These are phyloP conservation scores for Cynanchum wilfordii DNA, from an alignment of 257 asterid genomes.

Conservation along the genomic window DNA sequence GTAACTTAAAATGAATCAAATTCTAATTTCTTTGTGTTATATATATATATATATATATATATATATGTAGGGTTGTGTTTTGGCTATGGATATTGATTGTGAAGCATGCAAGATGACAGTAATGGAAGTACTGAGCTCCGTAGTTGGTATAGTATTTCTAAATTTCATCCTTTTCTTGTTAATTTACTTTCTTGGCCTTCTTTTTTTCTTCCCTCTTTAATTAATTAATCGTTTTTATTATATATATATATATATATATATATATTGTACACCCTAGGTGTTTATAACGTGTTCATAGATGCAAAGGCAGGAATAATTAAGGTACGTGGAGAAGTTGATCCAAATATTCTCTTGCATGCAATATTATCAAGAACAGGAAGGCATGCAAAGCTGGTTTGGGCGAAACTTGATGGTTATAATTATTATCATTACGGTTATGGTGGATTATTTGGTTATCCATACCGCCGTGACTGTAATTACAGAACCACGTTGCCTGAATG, in stretches of 20 bases:
- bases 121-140: constrained; percentile 38
- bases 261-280: constrained; percentile 23
- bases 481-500: constrained; percentile 2
- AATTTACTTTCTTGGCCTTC: neutral
- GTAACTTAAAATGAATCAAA: neutral
- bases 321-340: constrained; percentile 44
- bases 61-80: constrained; percentile 33
- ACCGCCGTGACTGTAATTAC: neutral
- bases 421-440: neutral
- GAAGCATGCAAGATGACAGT: constrained; percentile 46
- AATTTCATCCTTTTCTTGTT: too few species aligned
- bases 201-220: neutral
- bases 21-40: neutral
- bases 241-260: too few species aligned
- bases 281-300: constrained; percentile 37
- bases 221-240: neutral
- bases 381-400: constrained; percentile 45
- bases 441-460: neutral
- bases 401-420: constrained; percentile 22
- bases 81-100: constrained; percentile 48
- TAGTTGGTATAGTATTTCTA: constrained; percentile 34
- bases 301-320: constrained; percentile 30
- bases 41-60: neutral
- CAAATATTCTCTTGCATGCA: constrained; percentile 38
- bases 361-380: constrained; percentile 34